Evolutionary conservation across 495 filamentous ascomycete genomes (phyloP).

Genomic region (Saxophila tyrrhenica): DNA sequence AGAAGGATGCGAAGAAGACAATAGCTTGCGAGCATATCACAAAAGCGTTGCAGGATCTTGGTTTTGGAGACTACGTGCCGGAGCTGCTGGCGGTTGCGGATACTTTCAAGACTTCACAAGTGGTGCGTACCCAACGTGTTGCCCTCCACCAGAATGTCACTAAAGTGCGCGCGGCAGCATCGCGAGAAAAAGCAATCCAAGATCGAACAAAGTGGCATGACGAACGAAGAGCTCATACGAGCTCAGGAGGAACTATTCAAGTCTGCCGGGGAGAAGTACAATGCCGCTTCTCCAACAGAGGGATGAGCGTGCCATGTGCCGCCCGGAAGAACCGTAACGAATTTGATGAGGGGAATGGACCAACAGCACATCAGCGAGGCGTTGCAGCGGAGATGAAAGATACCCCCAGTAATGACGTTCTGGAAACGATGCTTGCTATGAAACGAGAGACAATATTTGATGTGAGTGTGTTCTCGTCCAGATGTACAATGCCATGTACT

Average conservation of each 20-base stretch:
- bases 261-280: slow-evolving; percentile 66
- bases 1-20: slow-evolving; percentile 97
- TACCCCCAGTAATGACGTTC: background rate
- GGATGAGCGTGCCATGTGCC: background rate
- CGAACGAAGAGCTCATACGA: slow-evolving; percentile 74
- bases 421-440: too few species aligned
- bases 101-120: slow-evolving; percentile 84
- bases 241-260: slow-evolving; percentile 88
- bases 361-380: background rate
- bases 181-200: slow-evolving; percentile 96
- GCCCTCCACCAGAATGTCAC: background rate
- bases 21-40: slow-evolving; percentile 96
- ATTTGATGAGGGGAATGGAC: background rate
- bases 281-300: slow-evolving; percentile 30
- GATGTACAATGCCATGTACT: too few species aligned
- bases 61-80: slow-evolving; percentile 79
- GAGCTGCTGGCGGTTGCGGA: slow-evolving; percentile 78
- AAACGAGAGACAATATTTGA: too few species aligned
- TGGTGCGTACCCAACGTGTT: slow-evolving; percentile 44
- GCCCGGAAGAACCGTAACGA: background rate
- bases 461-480: too few species aligned
- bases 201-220: slow-evolving; percentile 84
- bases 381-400: background rate
- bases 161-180: slow-evolving; percentile 41
- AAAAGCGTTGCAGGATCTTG: slow-evolving; percentile 77